Evolutionary conservation across 805 yeast genomes (phyloP).

Genomic region (Kregervanrija fluxuum): DNA sequence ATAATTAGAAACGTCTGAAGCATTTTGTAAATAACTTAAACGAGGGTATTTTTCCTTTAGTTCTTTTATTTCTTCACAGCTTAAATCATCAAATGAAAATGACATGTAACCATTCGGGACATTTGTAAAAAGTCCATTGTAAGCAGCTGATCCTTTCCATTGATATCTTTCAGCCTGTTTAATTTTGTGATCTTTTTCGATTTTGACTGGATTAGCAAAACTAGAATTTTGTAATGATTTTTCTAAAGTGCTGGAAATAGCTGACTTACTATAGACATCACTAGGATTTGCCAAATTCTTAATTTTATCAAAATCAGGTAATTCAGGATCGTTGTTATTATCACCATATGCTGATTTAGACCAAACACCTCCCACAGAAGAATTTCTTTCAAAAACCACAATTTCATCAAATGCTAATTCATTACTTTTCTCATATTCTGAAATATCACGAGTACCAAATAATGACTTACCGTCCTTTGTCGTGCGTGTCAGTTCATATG

Average conservation of each 20-base stretch:
- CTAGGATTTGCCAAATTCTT: conserved; percentile 10
- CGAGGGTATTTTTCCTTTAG: conserved; percentile 9
- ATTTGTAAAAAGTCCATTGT: conserved; percentile 33
- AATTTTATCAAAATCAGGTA: conserved; percentile 12
- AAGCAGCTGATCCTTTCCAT: conserved; percentile 20
- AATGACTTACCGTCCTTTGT: neutral
- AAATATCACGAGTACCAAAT: neutral
- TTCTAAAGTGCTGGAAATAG: neutral
- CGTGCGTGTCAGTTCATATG: too few species aligned
- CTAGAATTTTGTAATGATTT: neutral
- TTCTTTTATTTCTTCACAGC: neutral
- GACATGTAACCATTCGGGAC: conserved; percentile 32
- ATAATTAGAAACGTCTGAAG: conserved; percentile 8
- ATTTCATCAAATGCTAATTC: conserved; percentile 24
- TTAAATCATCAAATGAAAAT: conserved; percentile 24
- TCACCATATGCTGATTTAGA: conserved; percentile 3
- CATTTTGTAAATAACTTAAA: conserved; percentile 13
- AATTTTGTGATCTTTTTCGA: neutral
- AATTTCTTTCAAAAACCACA: conserved; percentile 34
- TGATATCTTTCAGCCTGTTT: neutral
- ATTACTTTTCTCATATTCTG: too few species aligned
- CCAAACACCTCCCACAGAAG: conserved; percentile 36
- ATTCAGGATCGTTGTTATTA: conserved; percentile 12
- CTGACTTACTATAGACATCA: neutral
- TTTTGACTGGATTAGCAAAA: neutral